Evolutionary conservation across 2,329 filamentous ascomycete species (phyloP), one percentile per base, ranked within the genome.

Genomic region (Paracoccidioides brasiliensis): DNA sequence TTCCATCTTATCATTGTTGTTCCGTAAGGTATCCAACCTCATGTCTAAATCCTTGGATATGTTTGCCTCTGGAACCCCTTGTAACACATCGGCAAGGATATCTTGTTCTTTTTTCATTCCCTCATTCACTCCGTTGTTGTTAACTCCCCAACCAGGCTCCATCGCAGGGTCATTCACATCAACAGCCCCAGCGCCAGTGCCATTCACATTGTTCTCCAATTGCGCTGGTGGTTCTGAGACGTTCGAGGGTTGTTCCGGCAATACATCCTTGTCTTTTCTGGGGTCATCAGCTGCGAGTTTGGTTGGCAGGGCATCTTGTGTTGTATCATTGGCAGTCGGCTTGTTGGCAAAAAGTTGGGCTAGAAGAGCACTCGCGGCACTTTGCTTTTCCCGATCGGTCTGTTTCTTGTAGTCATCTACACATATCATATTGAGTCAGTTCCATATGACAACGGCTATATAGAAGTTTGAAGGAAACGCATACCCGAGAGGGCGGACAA

Each of bases 271-370:
- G 35, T 48, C 38, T n/a, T 6, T n/a, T 14, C 33, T 7, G 6
- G 22, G 30, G n/a, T 53, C 30, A 28, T 48, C 32, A 1, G 46
- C 40, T 30, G 28, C 32, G 30, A 41, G 14, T 35, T 40, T 15
- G 5, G 38, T 45, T 35, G 30, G 44, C 15, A 50, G 48, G 33
- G 41, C 41, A 43, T 15, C n/a, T 41, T 38, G 33, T 3, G 35
- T 12, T 9, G 53, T 38, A 32, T 45, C 46, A 28, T 43, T 37
- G 35, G 41, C 12, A 40, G 63, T 55, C n/a, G 62, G 57, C 57
- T 69, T 67, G 56, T 67, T 69, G 44, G 70, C 68, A 54, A 73
- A 66, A 7, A 73, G 63, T 61, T 73, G 70, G 40, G 71, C 71
- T 46, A 73, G 64, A 14, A 73, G 66, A 45, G 71, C 68, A 32